phyloP scores from a whole-genome alignment of 2,329 filamentous ascomycete species.

The Arachnomyces sp. region DNA sequence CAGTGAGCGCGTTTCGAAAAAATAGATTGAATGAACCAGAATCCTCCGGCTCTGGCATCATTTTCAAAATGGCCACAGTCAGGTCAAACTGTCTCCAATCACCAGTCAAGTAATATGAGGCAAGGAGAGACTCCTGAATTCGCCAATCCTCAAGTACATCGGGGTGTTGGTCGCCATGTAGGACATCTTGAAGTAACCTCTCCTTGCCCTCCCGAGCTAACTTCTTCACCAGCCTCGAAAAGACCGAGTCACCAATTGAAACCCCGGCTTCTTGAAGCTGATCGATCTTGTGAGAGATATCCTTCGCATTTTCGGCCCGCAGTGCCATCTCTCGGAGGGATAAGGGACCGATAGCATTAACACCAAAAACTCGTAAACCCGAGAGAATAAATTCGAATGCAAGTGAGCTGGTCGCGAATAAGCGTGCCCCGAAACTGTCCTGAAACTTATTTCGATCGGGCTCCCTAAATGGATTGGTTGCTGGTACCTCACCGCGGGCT shows the following conservation, averaged over 20 bases:
- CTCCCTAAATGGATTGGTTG: constrained; percentile 9
- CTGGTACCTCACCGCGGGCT: constrained; percentile 5
- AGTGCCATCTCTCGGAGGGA: constrained; percentile 70
- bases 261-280: constrained; percentile 57
- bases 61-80: constrained; percentile 47
- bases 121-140: constrained; percentile 48
- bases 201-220: constrained; percentile 53
- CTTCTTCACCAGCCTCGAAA: constrained; percentile 55
- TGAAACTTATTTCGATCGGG: constrained; percentile 42
- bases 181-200: constrained; percentile 42
- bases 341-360: constrained; percentile 63
- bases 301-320: constrained; percentile 49
- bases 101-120: constrained; percentile 41
- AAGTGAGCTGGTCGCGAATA: constrained; percentile 71
- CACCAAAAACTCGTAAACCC: constrained; percentile 60
- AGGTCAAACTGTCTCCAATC: constrained; percentile 48
- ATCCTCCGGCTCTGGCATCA: constrained; percentile 23
- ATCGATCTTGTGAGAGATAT: constrained; percentile 51
- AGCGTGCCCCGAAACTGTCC: constrained; percentile 65
- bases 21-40: constrained; percentile 29
- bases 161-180: constrained; percentile 56
- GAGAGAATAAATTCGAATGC: constrained; percentile 64
- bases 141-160: constrained; percentile 51
- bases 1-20: constrained; percentile 30
- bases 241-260: constrained; percentile 53